Conservation (phyloP, 306 rosid genomes). For the Delonix regia region DNA sequence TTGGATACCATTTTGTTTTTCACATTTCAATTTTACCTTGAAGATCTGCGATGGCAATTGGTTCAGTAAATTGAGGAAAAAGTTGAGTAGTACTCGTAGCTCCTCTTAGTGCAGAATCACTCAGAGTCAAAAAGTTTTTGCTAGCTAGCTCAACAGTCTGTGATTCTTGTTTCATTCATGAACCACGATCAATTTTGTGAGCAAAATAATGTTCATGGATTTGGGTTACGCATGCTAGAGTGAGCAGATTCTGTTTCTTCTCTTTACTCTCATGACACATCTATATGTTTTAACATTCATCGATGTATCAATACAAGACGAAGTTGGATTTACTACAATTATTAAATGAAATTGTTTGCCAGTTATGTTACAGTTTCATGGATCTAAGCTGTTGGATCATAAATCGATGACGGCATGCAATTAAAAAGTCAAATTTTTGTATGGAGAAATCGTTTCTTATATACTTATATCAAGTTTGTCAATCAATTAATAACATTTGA, state of each 20-base stretch:
- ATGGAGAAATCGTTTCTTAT: too few species aligned
- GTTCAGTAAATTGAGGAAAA: background rate
- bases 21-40: background rate
- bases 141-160: conserved; percentile 35
- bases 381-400: too few species aligned
- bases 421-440: too few species aligned
- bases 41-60: background rate
- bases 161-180: conserved; percentile 26
- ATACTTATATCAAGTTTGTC: too few species aligned
- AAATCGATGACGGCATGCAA: too few species aligned
- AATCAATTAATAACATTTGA: too few species aligned
- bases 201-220: conserved; percentile 26
- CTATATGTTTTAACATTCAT: background rate
- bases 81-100: conserved; percentile 20
- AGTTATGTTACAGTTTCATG: too few species aligned
- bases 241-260: conserved; percentile 26
- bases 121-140: conserved; percentile 56
- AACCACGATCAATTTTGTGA: conserved; percentile 27
- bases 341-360: too few species aligned
- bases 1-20: background rate
- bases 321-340: too few species aligned
- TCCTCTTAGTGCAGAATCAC: conserved; percentile 39
- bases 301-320: too few species aligned
- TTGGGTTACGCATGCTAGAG: conserved; percentile 18
- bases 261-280: background rate